Evolutionary conservation across 2,329 filamentous ascomycete genomes (phyloP), one percentile per base, ranked within the genome.

Genomic region (Fusarium anthophilum): DNA sequence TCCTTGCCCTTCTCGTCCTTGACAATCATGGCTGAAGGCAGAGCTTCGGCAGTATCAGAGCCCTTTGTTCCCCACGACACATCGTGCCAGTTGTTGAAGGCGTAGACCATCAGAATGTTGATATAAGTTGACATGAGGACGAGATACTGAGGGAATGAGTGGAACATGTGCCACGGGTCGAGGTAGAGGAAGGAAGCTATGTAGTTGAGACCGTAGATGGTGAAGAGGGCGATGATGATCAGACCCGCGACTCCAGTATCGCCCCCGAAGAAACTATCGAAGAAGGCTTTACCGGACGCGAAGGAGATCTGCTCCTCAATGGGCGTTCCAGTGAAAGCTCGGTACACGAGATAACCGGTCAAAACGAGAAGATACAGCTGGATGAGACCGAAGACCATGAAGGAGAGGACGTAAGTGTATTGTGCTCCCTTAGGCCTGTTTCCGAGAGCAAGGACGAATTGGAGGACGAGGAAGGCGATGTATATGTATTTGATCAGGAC

Each of bases 131-230:
- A 77, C 75, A 77, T 77, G 30, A 77, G 73, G 4, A 77, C 59
- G 17, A 77, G 64, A 53, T 77, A 77, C 39, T 77, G 76, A 14
- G 75, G 75, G 69, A 77, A 77, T 1, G 75, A 77, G 71, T 77
- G 75, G 62, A 77, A 77, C 75, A 77, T 77, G 68, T 77, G 75
- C 75, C 75, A 77, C 2, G 75, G 75, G 48, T 77, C 75, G n/a
- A 77, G 75, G 32, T 77, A 77, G 24, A 77, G 48, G 65, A 77
- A 77, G 11, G 75, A 77, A 0, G 75, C 75, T 30, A 77, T 59
- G 48, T 76, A 77, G 51, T 77, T 77, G 41, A 77, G 73, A 8
- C 75, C 75, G 48, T 77, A 77, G 28, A 77, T 77, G 13, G 75
- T 77, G 38, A 77, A 37, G 20, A 77, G 55, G 5, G 75, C 75